Percentiles rank a stretch among this genome's conserved stretches.
phyloP scores from a whole-genome alignment of 352 stramenopile genomes.

The Globisporangium middletonii region DNA sequence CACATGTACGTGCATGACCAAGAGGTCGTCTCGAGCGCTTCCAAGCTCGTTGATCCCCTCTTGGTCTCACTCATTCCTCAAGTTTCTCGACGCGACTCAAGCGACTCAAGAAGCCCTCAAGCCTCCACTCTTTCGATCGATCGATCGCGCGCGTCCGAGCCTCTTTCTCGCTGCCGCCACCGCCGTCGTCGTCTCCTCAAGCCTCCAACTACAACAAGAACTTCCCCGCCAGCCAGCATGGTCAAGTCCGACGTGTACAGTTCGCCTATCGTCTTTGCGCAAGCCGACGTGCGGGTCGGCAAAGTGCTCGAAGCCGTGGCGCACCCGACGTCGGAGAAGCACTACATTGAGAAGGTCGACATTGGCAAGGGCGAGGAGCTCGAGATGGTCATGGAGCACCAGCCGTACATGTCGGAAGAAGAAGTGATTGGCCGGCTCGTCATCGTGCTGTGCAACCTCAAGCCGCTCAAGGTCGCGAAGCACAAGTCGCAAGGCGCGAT shows the following conservation, averaged over 20 bases:
- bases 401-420: constrained; percentile 71
- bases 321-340: constrained; percentile 62
- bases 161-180: background rate
- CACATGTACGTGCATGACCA: no score
- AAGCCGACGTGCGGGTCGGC: constrained; percentile 66
- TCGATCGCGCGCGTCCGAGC: no score
- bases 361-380: constrained; percentile 69
- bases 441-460: constrained; percentile 70
- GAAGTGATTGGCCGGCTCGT: constrained; percentile 66
- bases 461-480: constrained; percentile 66
- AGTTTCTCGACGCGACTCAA: constrained; percentile 40
- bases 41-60: background rate
- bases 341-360: constrained; percentile 74
- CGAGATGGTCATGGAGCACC: constrained; percentile 74
- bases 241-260: constrained; percentile 77
- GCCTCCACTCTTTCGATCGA: no score
- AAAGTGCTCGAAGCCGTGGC: constrained; percentile 60
- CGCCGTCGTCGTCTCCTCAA: background rate
- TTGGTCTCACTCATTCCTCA: constrained; percentile 31
- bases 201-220: constrained; percentile 1
- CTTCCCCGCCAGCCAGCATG: constrained; percentile 21
- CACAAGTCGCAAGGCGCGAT: constrained; percentile 60
- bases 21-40: background rate
- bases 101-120: constrained; percentile 6
- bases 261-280: constrained; percentile 62